A percentile compares a stretch with the other conserved stretches of the same genome.
Conservation (phyloP, 2,329 filamentous ascomycete genomes). For the Aspergillus neotritici region DNA sequence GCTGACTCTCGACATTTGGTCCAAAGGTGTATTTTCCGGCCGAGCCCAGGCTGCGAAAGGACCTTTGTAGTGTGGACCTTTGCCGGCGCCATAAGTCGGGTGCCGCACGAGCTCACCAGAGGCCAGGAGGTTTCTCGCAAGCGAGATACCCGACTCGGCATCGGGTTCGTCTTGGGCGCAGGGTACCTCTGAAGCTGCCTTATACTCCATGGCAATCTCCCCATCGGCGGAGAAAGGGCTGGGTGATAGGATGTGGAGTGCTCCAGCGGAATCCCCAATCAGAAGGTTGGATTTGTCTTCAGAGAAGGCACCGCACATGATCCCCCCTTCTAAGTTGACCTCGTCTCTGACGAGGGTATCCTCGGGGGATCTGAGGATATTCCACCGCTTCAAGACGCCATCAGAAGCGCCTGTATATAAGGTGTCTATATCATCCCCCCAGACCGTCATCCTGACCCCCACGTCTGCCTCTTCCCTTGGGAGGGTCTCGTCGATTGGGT, state of each 20-base stretch:
- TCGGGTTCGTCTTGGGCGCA: constrained; percentile 8
- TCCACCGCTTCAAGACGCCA: constrained; percentile 56
- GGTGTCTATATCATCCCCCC: constrained; percentile 48
- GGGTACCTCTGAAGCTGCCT: constrained; percentile 15
- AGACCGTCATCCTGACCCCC: constrained; percentile 54
- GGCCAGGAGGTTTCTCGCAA: constrained; percentile 25
- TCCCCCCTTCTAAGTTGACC: constrained; percentile 45
- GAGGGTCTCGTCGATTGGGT: constrained; percentile 37
- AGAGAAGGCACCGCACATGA: constrained; percentile 56
- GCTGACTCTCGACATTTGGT: constrained; percentile 18
- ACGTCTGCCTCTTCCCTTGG: constrained; percentile 50
- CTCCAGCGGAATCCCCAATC: constrained; percentile 53
- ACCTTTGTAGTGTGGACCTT: constrained; percentile 38
- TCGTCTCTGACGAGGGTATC: constrained; percentile 51
- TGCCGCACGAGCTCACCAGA: constrained; percentile 32
- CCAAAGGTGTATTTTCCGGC: constrained; percentile 15
- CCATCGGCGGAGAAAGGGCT: constrained; percentile 22
- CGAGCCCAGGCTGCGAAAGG: constrained; percentile 40
- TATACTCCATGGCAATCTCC: constrained; percentile 20
- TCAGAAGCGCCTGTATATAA: constrained; percentile 59
- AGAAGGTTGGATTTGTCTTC: constrained; percentile 51
- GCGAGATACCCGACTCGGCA: constrained; percentile 21
- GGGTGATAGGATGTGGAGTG: constrained; percentile 47
- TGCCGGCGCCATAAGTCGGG: constrained; percentile 33
- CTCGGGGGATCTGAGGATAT: constrained; percentile 48